These are phyloP conservation scores for Escallonia rubra DNA, from an alignment of 129 eudicot genomes.

Conservation along the genomic window DNA sequence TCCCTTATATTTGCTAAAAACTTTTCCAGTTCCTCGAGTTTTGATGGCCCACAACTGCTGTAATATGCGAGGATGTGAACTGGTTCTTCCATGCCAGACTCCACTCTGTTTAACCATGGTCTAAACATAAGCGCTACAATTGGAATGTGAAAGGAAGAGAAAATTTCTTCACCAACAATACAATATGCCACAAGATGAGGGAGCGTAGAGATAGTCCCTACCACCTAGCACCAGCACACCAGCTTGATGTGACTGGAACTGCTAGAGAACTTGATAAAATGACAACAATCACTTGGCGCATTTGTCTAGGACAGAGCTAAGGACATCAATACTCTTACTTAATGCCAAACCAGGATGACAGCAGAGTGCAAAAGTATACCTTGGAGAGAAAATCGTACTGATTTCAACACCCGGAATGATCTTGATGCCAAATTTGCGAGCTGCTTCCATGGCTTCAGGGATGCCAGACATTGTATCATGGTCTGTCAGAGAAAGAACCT, in stretches of 20 bases:
- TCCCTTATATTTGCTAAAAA: slow-evolving; percentile 70
- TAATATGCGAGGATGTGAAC: slow-evolving; percentile 95
- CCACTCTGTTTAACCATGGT: slow-evolving; percentile 38
- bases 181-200: no score
- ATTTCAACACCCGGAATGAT: slow-evolving; percentile 95
- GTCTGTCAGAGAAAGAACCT: slow-evolving; percentile 91
- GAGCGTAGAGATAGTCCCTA: no score
- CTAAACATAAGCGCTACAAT: slow-evolving; percentile 8
- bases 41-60: slow-evolving; percentile 86
- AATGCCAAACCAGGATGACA: neutral
- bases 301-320: neutral
- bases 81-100: slow-evolving; percentile 74
- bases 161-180: neutral
- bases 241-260: neutral
- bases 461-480: slow-evolving; percentile 97
- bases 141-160: neutral
- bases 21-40: slow-evolving; percentile 50
- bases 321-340: neutral
- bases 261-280: neutral
- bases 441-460: slow-evolving; percentile 89
- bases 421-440: slow-evolving; percentile 75
- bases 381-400: slow-evolving; percentile 75
- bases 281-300: neutral
- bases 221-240: neutral
- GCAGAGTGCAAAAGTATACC: slow-evolving; percentile 22